Evolutionary conservation across 768 basidiomycete genomes (phyloP), one percentile per base, ranked within the genome.

Genomic region (Clitopilus passeckerianus): DNA sequence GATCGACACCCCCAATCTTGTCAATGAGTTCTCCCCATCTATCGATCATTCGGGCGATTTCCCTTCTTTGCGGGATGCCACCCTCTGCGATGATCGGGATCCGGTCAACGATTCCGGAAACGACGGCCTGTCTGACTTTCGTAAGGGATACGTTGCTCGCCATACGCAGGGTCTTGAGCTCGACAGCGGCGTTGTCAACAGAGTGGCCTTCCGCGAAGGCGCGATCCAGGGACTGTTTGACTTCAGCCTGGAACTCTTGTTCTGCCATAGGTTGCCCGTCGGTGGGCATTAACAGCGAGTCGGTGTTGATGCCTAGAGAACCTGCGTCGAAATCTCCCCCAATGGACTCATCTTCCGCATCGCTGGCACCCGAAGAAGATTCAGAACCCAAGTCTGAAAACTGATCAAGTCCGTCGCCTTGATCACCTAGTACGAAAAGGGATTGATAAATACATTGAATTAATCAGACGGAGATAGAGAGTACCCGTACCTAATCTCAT

Each of bases 131-230:
- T 56, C 91, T 81, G 15, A 97, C 95, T 55, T 86, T 80, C n/a
- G 81, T 82, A 18, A 97, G 80, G 10, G 91, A 84, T 24, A 98
- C 96, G 66, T 98, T 98, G 67, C 89, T 91, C 34, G 94, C 93
- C 93, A 98, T 96, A 54, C 95, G 90, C 50, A 99, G 82, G 46
- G 96, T 97, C 76, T 96, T 94, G 60, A 98, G 81, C 70, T 98
- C 96, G 61, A 98, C 90, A 0, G 91, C 81, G 1, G 95, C 94
- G 71, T 97, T 94, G 65, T 96, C 93, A 52, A 96, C 87, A 10
- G 87, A 89, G 74, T 97, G 95, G 1, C 83, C 88, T 73, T 99
- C 96, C 8, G 86, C 80, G 71, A 96, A 95, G 23, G 95, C 95
- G 60, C 96, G 89, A 58, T 93, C 91, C 54, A 99, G 82, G 18